These are phyloP conservation scores for Barnettozyma sp. DNA, from an alignment of 805 yeast species.

Conservation along the genomic window DNA sequence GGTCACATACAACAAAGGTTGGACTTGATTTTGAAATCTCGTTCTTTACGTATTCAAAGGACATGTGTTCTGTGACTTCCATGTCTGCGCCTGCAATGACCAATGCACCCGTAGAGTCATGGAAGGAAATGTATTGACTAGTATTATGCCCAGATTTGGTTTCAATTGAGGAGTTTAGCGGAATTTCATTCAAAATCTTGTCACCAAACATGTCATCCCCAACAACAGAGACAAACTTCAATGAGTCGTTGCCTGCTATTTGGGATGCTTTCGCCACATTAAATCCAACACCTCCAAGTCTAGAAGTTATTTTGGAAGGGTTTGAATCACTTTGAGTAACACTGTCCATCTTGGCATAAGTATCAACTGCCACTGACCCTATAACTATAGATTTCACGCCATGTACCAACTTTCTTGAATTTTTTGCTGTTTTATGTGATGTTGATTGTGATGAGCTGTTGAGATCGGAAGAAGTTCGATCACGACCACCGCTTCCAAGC, in stretches of 20 bases:
- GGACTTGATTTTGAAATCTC: constrained; percentile 41
- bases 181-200: constrained; percentile 30
- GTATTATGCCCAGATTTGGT: constrained; percentile 29
- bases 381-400: constrained; percentile 38
- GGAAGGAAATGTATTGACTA: constrained; percentile 70
- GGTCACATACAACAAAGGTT: constrained; percentile 51
- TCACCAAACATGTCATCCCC: constrained; percentile 54
- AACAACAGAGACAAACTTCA: constrained; percentile 49
- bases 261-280: constrained; percentile 65
- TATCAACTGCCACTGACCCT: constrained; percentile 75
- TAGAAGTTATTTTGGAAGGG: constrained; percentile 51
- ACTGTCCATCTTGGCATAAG: constrained; percentile 44
- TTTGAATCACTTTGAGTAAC: constrained; percentile 54
- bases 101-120: constrained; percentile 54
- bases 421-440: neutral
- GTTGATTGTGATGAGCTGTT: neutral
- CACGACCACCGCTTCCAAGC: no score
- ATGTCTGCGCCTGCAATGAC: constrained; percentile 80
- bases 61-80: constrained; percentile 53
- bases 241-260: constrained; percentile 26
- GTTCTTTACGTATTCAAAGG: constrained; percentile 34
- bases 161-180: constrained; percentile 23
- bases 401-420: neutral
- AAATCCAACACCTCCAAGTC: constrained; percentile 81
- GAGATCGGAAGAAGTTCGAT: neutral